These are phyloP conservation scores for Xylaria longipes DNA, from an alignment of 495 filamentous ascomycete genomes.

Conservation along the genomic window DNA sequence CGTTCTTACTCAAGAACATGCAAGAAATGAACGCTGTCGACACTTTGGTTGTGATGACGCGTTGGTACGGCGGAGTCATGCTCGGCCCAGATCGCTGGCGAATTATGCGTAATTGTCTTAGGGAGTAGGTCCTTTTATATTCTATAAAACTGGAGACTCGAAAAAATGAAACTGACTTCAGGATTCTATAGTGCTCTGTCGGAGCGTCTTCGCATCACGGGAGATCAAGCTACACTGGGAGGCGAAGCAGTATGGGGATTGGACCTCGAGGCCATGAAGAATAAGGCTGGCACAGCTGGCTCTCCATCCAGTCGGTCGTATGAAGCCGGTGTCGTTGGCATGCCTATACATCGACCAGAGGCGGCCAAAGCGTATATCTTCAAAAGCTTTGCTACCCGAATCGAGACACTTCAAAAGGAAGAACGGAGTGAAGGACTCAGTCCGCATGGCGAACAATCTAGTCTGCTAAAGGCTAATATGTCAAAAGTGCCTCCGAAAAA, in stretches of 20 bases:
- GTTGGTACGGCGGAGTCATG: slow-evolving; percentile 91
- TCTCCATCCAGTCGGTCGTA: slow-evolving; percentile 35
- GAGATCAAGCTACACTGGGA: slow-evolving; percentile 46
- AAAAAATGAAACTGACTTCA: not conserved
- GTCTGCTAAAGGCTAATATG: not conserved
- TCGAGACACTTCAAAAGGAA: slow-evolving; percentile 20
- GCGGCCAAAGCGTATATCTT: slow-evolving; percentile 65
- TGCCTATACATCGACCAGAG: slow-evolving; percentile 74
- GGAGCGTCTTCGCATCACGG: slow-evolving; percentile 51
- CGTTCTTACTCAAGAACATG: slow-evolving; percentile 78
- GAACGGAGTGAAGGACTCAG: not conserved
- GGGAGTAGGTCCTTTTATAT: slow-evolving; percentile 11
- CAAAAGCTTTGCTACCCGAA: slow-evolving; percentile 59
- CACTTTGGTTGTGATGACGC: slow-evolving; percentile 84
- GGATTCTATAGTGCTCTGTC: slow-evolving; percentile 45
- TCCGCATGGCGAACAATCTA: slow-evolving; percentile 13
- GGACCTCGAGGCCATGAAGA: slow-evolving; percentile 71
- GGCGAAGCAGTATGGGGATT: slow-evolving; percentile 76
- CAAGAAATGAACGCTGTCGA: slow-evolving; percentile 80
- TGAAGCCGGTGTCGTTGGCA: slow-evolving; percentile 45
- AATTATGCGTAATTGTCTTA: slow-evolving; percentile 58
- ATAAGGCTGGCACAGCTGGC: slow-evolving; percentile 35
- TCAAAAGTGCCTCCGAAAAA: slow-evolving; percentile 39
- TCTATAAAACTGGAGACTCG: not conserved
- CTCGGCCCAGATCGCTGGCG: slow-evolving; percentile 81